Base-by-base conservation (phyloP, 1,139 yeast species). In the Pichia sp. region DNA sequence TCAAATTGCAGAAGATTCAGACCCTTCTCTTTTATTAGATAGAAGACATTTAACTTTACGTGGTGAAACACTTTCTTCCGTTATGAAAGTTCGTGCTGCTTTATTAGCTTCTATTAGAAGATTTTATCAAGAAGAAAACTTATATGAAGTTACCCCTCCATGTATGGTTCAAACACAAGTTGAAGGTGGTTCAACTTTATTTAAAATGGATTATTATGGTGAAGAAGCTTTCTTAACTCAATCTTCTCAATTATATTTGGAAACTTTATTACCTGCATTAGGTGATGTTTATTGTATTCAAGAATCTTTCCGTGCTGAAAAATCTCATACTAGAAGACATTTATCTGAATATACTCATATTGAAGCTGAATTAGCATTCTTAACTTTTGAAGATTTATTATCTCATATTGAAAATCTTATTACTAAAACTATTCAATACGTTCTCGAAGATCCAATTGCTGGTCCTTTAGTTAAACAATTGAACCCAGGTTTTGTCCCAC, bases 121-220 rank as follows among this genome's bases (percentile, higher is more conserved):
- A 53, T 83, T 84, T 47, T 89, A 74, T 60, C 70, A 64, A 26
- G 93, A 87, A 57, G 89, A 84, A 67, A 76, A 78, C 31, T 61
- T 88, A 44, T 69, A 78, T 35, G 99, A 93, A 71, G 96, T 93
- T 47, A 91, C 97, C 29, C 97, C 98, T 37, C 99, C 99, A 58
- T 89, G 97, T 68, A 89, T 93, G 97, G 99, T 93, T 45, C 98
- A 93, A 69, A 89, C 96, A 34, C 97, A 91, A 70, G 99, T 93
- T 47, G 99, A 93, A 70, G 98, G 99, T 63, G 99, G 99, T 41
- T 84, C 96, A 26, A 93, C 98, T 15, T 74, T 93, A 61, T 93
- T 93, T 71, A 80, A 82, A 57, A 72, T 93, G 72, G 84, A 86
- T 63, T 93, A 93, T 70, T 93, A 93, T 62, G 97, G 96, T 38